phyloP scores from a whole-genome alignment of 2,329 filamentous ascomycete species.

The Fusarium continuum region DNA sequence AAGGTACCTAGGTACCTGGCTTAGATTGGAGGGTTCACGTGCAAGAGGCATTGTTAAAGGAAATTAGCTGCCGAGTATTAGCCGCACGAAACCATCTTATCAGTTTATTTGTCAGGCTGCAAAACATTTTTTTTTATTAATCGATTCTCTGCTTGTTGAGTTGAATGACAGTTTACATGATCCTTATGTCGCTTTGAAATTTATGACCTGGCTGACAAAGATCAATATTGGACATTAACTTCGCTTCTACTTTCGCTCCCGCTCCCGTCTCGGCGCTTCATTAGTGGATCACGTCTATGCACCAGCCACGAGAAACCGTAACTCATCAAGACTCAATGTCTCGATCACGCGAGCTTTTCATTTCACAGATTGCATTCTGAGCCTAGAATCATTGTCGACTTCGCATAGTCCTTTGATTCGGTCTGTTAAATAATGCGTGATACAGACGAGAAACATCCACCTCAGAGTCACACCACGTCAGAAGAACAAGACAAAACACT shows the following conservation, averaged over 20 bases:
- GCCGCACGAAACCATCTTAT: conserved; percentile 22
- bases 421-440: neutral
- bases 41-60: conserved; percentile 21
- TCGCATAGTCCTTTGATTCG: neutral
- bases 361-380: too few relatives aligned
- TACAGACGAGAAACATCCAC: neutral
- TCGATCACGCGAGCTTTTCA: neutral
- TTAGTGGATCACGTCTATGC: conserved; percentile 17
- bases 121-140: too few relatives aligned
- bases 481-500: conserved; percentile 5
- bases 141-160: too few relatives aligned
- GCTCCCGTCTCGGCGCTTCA: neutral
- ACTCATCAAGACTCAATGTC: neutral
- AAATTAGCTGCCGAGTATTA: conserved; percentile 35
- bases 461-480: neutral
- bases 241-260: conserved; percentile 1
- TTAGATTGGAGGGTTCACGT: conserved; percentile 39
- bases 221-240: neutral
- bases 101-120: neutral
- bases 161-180: neutral
- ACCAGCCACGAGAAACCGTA: neutral
- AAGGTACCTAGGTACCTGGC: too few relatives aligned
- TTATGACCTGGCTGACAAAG: too few relatives aligned
- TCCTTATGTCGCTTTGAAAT: neutral
- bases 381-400: neutral